phyloP scores from a whole-genome alignment of 139 green algal species.

The Volvox africanus region DNA sequence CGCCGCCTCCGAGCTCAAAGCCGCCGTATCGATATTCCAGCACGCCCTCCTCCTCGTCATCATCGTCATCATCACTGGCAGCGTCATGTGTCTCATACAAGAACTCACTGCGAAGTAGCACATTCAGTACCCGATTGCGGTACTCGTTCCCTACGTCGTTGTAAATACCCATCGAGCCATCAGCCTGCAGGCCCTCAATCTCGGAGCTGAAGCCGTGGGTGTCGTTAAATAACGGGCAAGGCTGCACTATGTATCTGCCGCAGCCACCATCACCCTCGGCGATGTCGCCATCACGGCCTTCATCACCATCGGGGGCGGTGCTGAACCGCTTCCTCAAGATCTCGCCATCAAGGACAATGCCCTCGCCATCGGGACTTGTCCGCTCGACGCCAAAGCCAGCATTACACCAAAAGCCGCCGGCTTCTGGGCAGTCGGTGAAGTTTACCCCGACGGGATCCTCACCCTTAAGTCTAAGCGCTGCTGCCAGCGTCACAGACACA shows the following conservation, averaged over 20 bases:
- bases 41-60: slow-evolving; percentile 11
- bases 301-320: background rate
- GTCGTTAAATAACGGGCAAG: no score
- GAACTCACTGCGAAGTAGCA: slow-evolving; percentile 39
- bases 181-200: background rate
- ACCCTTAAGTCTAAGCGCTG: no score
- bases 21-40: slow-evolving; percentile 44
- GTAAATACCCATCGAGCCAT: background rate
- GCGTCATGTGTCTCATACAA: background rate
- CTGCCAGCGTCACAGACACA: background rate
- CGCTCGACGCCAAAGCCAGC: background rate
- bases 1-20: slow-evolving; percentile 32
- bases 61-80: slow-evolving; percentile 23
- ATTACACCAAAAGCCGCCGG: background rate
- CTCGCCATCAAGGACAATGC: background rate
- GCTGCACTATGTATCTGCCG: no score
- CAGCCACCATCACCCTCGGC: background rate
- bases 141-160: background rate
- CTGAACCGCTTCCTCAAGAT: background rate
- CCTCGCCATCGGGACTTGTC: background rate
- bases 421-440: no score
- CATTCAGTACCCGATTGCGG: background rate
- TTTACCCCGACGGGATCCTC: no score
- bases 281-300: background rate
- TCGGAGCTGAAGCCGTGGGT: no score